These are phyloP conservation scores for Cutaneotrichosporon cavernicola DNA, from an alignment of 1,284 basidiomycete species.

Conservation along the genomic window DNA sequence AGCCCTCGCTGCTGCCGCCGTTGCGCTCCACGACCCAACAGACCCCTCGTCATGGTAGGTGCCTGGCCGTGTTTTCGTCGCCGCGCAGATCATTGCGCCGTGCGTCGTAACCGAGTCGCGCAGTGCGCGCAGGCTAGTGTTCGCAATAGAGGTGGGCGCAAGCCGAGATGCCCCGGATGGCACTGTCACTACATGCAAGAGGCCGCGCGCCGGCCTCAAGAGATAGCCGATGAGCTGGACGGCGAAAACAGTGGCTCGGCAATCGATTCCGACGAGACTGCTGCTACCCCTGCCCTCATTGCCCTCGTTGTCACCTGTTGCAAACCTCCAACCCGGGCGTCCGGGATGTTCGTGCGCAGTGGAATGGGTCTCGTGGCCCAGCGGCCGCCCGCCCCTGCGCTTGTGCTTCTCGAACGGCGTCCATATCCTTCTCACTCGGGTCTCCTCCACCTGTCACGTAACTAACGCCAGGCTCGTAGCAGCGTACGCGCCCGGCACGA, in stretches of 20 bases:
- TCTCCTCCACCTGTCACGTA: not conserved
- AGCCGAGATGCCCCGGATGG: too few relatives aligned
- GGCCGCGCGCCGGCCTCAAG: too few relatives aligned
- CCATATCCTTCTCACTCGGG: not conserved
- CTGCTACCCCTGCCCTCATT: not conserved
- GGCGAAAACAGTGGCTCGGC: not conserved
- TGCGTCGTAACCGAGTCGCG: too few relatives aligned
- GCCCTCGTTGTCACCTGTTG: not conserved
- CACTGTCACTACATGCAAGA: too few relatives aligned
- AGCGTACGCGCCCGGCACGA: slow-evolving; percentile 28
- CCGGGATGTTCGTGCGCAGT: not conserved
- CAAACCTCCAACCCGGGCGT: not conserved
- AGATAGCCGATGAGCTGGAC: not conserved
- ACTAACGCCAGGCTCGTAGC: slow-evolving; percentile 34
- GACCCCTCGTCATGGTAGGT: slow-evolving; percentile 37
- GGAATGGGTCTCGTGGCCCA: not conserved
- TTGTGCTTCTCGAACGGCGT: not conserved
- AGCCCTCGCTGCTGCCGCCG: slow-evolving; percentile 27
- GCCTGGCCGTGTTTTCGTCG: not conserved
- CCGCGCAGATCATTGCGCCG: not conserved
- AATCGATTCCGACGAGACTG: not conserved
- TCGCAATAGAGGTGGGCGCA: not conserved
- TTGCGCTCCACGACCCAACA: slow-evolving; percentile 25
- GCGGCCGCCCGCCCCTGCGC: not conserved
- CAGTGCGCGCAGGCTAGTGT: not conserved